Evolutionary conservation across 805 yeast species (phyloP).

Genomic region (Komagataella ulmi): DNA sequence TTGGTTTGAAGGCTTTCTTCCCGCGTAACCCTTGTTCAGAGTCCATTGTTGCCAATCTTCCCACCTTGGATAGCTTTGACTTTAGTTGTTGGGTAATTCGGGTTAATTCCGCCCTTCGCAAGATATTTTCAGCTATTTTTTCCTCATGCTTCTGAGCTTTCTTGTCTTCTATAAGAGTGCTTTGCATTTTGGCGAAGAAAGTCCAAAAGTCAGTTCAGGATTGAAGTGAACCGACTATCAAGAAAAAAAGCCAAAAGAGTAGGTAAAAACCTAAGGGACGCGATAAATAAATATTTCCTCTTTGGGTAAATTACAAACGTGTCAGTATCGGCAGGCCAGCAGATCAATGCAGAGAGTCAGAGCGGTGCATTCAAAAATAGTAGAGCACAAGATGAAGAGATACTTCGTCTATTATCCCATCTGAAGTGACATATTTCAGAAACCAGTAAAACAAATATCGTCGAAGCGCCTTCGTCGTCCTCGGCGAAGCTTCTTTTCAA

Average conservation of each 20-base stretch:
- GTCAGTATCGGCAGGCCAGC: not conserved
- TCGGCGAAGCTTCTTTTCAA: not conserved
- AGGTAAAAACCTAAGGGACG: not conserved
- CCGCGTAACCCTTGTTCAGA: not conserved
- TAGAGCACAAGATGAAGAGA: not conserved
- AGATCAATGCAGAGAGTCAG: not conserved
- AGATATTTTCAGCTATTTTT: conserved; percentile 26
- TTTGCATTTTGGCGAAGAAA: not conserved
- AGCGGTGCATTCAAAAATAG: not conserved
- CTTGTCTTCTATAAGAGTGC: not conserved
- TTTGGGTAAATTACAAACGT: not conserved
- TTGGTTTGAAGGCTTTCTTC: not conserved
- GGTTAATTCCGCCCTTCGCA: conserved; percentile 31
- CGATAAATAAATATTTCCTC: not conserved
- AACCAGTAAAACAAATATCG: not conserved
- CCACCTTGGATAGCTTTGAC: conserved; percentile 26
- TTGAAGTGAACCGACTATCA: not conserved
- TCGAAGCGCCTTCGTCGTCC: not conserved
- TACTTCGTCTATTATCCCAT: not conserved
- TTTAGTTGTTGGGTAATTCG: conserved; percentile 30
- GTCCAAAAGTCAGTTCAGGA: not conserved
- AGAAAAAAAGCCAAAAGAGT: not conserved
- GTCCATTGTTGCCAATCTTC: conserved; percentile 7
- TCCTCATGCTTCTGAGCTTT: conserved; percentile 16
- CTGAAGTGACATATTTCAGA: not conserved